Base-by-base conservation (phyloP, 805 yeast genomes). In the Nakazawaea sp. region DNA sequence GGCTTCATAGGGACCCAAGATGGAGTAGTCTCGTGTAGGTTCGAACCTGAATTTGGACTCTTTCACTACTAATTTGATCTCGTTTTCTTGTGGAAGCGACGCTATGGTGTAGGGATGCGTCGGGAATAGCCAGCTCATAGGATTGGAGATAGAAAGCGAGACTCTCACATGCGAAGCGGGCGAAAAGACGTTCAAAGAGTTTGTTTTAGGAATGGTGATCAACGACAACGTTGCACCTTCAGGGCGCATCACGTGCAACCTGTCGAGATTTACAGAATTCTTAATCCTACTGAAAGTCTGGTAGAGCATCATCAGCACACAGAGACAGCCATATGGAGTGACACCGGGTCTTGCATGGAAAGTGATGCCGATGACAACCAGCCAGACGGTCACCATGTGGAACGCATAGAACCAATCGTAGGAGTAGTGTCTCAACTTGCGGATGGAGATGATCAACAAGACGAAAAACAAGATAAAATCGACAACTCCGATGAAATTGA, bases 311-410 rank as follows among this genome's bases (percentile, higher is more conserved):
- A 70, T 35, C 0, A 43, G 4, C 2, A 52, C 27, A 33, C 58
- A 56, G 3, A 63, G 12, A 2, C 52, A 16, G 4, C 64, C 50
- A 27, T 56, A 57, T 15, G 62, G 44, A 1, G 59, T 47, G 1
- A 81, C 83, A 1, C 79, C 78, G 0, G 90, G 90, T 43, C 90
- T 68, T 1, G 92, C 84, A 56, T 83, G 94, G 35, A 70, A 59
- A 1, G 66, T 62, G 4, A 74, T 64, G 18, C 75, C 45, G 1
- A 64, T 45, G 4, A 78, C 55, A 38, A 70, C 62, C 1, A 58
- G 21, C 56, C 73, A 59, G 7, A 75, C 65, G 2, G 75, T 61
- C 4, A 72, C 25, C 36, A 75, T 70, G 52, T 83, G 94, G 15
- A 66, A 43, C 2, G 73, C 33, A 50, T 78, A 82, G 49, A 84